phyloP scores from a whole-genome alignment of 768 basidiomycete species.

The Lactarius hatsudake region DNA sequence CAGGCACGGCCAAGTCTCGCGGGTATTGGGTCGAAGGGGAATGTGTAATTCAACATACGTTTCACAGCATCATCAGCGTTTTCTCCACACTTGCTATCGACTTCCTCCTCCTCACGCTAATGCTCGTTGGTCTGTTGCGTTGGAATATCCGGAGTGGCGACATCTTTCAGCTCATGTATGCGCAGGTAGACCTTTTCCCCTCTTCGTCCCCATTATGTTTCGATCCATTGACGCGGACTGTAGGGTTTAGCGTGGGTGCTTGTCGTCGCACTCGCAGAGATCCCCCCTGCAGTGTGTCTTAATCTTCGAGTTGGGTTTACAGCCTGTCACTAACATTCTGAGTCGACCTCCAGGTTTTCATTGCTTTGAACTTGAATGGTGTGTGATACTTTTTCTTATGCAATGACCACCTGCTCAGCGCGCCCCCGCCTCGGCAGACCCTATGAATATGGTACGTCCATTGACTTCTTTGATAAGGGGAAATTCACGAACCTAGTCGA shows the following conservation, averaged over 20 bases:
- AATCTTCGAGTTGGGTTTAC: not conserved
- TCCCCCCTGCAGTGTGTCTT: slow-evolving; percentile 8
- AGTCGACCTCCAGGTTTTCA: not conserved
- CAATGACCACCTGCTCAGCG: not conserved
- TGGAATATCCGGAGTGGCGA: not conserved
- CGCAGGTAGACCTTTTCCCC: not conserved
- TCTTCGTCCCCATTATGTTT: not conserved
- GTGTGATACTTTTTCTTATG: not conserved
- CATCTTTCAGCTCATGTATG: slow-evolving; percentile 1
- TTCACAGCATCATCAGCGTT: not conserved
- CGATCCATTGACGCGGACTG: not conserved
- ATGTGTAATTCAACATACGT: not conserved
- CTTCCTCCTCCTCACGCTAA: not conserved
- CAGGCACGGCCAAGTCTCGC: not conserved
- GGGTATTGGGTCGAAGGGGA: not conserved
- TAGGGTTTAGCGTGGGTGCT: slow-evolving; percentile 12
- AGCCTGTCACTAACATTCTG: not conserved
- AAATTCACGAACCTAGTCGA: not conserved
- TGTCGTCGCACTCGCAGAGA: not conserved
- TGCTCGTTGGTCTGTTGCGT: slow-evolving; percentile 15
- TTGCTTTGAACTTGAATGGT: slow-evolving; percentile 10
- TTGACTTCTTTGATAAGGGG: not conserved
- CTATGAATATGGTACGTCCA: slow-evolving; percentile 9
- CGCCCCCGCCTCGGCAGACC: not conserved
- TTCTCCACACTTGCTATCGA: not conserved